Conservation (phyloP, 768 basidiomycete species). For the Suillus tomentosus region DNA sequence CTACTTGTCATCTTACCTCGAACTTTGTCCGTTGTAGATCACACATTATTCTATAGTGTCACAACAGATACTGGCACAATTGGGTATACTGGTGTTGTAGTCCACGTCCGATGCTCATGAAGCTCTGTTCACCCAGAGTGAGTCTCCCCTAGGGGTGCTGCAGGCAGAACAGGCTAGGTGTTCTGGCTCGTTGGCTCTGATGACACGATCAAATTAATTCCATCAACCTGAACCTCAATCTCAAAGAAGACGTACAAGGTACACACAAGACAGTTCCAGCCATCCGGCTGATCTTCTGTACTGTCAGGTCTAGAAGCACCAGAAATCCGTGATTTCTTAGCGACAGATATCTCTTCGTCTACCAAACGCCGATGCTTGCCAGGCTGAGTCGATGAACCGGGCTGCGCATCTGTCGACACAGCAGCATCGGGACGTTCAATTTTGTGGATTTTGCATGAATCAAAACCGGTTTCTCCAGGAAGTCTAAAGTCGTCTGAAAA, state of each 20-base stretch:
- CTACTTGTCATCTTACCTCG: constrained; percentile 5
- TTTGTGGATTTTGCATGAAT: constrained; percentile 1
- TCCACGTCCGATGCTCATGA: neutral
- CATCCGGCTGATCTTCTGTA: constrained; percentile 35
- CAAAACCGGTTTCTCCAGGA: constrained; percentile 18
- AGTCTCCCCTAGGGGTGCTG: constrained; percentile 51
- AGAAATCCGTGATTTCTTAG: constrained; percentile 21
- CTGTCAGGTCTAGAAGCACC: constrained; percentile 20
- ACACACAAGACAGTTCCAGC: constrained; percentile 62
- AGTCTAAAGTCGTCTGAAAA: constrained; percentile 56
- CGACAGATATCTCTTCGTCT: constrained; percentile 24
- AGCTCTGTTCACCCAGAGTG: constrained; percentile 18
- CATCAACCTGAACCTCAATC: constrained; percentile 3
- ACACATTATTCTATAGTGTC: neutral
- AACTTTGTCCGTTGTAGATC: constrained; percentile 3
- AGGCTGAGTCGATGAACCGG: constrained; percentile 11
- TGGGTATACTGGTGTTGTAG: neutral
- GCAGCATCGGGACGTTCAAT: constrained; percentile 3
- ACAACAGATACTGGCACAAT: neutral
- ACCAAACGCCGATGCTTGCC: constrained; percentile 24
- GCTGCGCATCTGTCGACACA: neutral
- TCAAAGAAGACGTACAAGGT: constrained; percentile 53
- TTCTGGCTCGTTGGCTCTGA: constrained; percentile 50
- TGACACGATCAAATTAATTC: constrained; percentile 13
- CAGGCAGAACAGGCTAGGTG: constrained; percentile 69